phyloP scores from a whole-genome alignment of 2,329 filamentous ascomycete genomes.

The Calonectria henricotiae region DNA sequence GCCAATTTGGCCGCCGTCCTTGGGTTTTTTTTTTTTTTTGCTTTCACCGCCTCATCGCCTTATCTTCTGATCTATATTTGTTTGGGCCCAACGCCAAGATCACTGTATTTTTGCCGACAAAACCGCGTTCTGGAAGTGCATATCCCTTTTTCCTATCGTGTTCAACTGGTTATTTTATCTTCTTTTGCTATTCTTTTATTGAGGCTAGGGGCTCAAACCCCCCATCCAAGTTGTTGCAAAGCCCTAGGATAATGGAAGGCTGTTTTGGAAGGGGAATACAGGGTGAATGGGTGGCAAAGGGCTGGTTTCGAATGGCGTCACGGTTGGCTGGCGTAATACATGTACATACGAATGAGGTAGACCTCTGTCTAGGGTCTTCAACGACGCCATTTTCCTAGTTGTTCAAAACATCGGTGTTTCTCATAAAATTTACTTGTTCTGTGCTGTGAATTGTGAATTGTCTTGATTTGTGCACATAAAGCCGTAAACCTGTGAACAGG shows the following conservation, averaged over 20 bases:
- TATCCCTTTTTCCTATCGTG: conserved; percentile 24
- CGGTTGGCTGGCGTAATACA: conserved; percentile 37
- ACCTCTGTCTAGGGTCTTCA: conserved; percentile 46
- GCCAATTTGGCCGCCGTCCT: conserved; percentile 8
- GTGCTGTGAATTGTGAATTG: not conserved
- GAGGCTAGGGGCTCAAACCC: conserved; percentile 5
- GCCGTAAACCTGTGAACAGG: not conserved
- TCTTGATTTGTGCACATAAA: not conserved
- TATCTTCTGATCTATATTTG: conserved; percentile 37
- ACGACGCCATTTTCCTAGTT: conserved; percentile 49
- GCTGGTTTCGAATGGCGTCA: conserved; percentile 44
- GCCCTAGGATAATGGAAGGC: conserved; percentile 39
- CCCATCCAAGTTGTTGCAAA: conserved; percentile 24
- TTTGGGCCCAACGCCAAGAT: conserved; percentile 37
- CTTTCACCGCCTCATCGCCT: conserved; percentile 3
- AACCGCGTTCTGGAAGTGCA: conserved; percentile 33
- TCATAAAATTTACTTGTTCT: not conserved
- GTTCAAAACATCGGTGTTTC: conserved; percentile 25
- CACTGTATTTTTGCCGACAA: conserved; percentile 30
- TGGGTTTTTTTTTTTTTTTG: not conserved
- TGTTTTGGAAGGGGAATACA: conserved; percentile 16
- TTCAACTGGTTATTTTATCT: conserved; percentile 7
- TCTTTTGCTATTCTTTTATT: not conserved
- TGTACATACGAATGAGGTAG: conserved; percentile 50
- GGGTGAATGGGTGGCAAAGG: conserved; percentile 32